phyloP scores from a whole-genome alignment of 78 protist species.

The Pigoraptor vietnamica region DNA sequence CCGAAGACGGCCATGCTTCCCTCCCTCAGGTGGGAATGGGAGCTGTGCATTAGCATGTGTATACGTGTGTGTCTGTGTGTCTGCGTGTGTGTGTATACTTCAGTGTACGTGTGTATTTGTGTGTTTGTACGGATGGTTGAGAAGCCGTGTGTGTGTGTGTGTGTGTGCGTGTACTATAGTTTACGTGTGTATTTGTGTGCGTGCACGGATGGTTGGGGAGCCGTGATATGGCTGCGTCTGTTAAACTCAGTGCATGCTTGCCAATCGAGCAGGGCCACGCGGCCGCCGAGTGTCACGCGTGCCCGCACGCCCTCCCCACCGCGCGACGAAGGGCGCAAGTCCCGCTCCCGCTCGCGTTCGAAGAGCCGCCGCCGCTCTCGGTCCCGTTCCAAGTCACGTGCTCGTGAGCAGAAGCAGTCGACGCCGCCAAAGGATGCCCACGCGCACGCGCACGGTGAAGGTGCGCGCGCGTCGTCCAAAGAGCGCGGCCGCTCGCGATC shows the following conservation, averaged over 20 bases:
- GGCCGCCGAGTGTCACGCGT: neutral
- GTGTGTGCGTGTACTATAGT: no score
- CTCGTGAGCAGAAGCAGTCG: neutral
- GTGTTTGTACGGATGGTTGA: no score
- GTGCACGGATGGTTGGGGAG: no score
- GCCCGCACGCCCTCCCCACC: neutral
- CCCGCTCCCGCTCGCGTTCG: neutral
- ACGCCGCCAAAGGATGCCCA: neutral
- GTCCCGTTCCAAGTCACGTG: neutral
- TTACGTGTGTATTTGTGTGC: no score
- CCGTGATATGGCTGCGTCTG: no score
- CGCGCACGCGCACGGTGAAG: neutral
- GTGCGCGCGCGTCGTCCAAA: no score
- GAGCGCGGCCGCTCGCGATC: neutral
- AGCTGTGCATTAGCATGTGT: neutral
- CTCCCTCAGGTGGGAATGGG: neutral
- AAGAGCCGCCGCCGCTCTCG: neutral
- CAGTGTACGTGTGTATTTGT: no score
- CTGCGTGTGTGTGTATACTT: no score
- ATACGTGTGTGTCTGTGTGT: neutral
- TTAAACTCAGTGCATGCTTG: no score
- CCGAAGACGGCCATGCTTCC: neutral
- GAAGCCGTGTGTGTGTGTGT: no score
- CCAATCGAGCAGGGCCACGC: neutral
- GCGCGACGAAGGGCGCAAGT: neutral